phyloP scores from a whole-genome alignment of 495 filamentous ascomycete species.

The Penicillium maclennaniae region DNA sequence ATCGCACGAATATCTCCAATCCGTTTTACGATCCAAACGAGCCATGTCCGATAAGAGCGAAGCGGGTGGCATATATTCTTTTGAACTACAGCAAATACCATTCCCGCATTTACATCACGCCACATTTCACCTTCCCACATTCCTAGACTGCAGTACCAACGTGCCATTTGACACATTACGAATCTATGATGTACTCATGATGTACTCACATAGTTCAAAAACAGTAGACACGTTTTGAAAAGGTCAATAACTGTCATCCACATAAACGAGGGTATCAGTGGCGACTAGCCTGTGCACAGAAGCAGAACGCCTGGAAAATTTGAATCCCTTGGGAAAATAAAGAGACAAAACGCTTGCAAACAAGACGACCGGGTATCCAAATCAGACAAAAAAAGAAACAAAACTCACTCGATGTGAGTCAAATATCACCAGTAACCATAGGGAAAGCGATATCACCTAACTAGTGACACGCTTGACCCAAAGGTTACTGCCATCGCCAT shows the following conservation, averaged over 20 bases:
- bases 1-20: constrained; percentile 2
- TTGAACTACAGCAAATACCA: constrained; percentile 9
- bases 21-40: constrained; percentile 35
- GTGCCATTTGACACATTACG: background rate
- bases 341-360: constrained; percentile 2
- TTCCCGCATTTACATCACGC: background rate
- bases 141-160: background rate
- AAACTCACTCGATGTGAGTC: too few species aligned
- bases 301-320: constrained; percentile 3
- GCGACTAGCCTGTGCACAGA: background rate
- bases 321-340: background rate
- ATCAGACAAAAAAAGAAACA: background rate
- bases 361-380: constrained; percentile 14
- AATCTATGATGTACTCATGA: too few species aligned
- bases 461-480: constrained; percentile 75
- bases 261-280: constrained; percentile 2
- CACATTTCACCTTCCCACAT: background rate
- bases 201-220: background rate
- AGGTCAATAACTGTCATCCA: background rate
- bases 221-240: too few species aligned
- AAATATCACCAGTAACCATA: background rate
- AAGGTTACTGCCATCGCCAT: constrained; percentile 66
- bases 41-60: constrained; percentile 22
- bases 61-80: constrained; percentile 5
- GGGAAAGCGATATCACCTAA: constrained; percentile 20